Base-by-base conservation (phyloP, 768 basidiomycete genomes). In the Dioszegia crocea region DNA sequence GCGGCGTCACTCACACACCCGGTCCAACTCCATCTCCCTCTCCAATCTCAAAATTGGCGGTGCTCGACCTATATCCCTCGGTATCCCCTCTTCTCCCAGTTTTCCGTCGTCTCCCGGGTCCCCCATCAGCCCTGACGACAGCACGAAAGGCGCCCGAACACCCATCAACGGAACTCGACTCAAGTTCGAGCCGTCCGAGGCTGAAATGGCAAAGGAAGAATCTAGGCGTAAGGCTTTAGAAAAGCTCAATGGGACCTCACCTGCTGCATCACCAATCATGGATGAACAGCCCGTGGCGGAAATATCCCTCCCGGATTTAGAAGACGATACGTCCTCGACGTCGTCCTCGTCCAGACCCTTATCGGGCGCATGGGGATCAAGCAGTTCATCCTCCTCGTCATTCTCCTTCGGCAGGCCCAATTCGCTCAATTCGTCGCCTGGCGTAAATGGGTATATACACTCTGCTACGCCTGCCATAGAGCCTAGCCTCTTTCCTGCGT, bases 141-240 rank as follows among this genome's bases (percentile, higher is more conserved):
- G 49, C 12, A 26, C 39, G 11, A 30, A 38, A 47, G 39, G 43
- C 23, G 29, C 53, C 48, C n/a, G 55, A 5, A 17, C 33, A 11
- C 14, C 38, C 16, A 30, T 66, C 30, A 60, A 38, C 14, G 68
- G 66, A 19, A 64, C 65, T 14, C 26, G 62, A 40, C 59, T 73
- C 11, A 70, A 68, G 56, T 73, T 73, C 31, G 71, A 67, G 33
- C 71, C 71, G 1, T 62, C 60, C 29, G 71, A 73, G 51, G 71
- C 71, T 10, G 68, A 73, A 38, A 70, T 62, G 59, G 64, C 65
- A 36, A 65, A 63, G 41, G 62, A 69, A 23, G 71, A 70, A 40
- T 69, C 57, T 10, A 50, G 71, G 24, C 59, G 68, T 4, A 69
- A 67, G 49, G 68, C 71, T 16, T 54, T 73, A 29, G 68, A 73